Percentiles rank a stretch among this genome's conserved stretches.
Evolutionary conservation across 768 basidiomycete genomes (phyloP).

Genomic region (Piloderma croceum): DNA sequence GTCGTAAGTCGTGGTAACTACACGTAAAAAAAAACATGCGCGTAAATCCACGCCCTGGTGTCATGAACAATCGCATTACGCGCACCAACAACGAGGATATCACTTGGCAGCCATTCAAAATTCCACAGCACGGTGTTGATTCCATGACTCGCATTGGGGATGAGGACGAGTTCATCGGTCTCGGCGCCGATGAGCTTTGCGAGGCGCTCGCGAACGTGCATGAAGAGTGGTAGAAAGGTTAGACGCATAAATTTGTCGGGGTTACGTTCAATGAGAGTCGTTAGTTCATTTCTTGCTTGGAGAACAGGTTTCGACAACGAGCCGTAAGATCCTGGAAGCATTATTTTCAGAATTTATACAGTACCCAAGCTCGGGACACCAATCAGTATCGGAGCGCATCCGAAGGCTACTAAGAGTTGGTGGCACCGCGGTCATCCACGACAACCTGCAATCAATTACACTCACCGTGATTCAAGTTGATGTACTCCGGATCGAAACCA

Average conservation of each 20-base stretch:
- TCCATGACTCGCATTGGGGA: slow-evolving; percentile 59
- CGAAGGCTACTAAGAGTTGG: too few species aligned
- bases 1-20: slow-evolving; percentile 55
- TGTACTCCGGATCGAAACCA: slow-evolving; percentile 50
- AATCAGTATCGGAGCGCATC: too few species aligned
- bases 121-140: slow-evolving; percentile 65
- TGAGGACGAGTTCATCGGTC: slow-evolving; percentile 54
- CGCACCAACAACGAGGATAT: slow-evolving; percentile 61
- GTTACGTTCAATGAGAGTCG: slow-evolving; percentile 42
- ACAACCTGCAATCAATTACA: too few species aligned
- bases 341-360: too few species aligned
- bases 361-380: too few species aligned
- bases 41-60: not conserved
- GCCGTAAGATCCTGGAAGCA: slow-evolving; percentile 59
- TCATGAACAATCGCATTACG: not conserved
- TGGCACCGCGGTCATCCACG: too few species aligned
- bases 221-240: slow-evolving; percentile 29
- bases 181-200: slow-evolving; percentile 47
- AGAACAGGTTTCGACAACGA: slow-evolving; percentile 51
- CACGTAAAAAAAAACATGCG: too few species aligned
- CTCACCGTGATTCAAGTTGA: slow-evolving; percentile 63
- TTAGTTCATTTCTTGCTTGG: slow-evolving; percentile 35
- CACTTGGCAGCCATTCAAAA: slow-evolving; percentile 60
- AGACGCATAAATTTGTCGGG: slow-evolving; percentile 52
- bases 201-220: slow-evolving; percentile 37